A percentile compares a stretch with the other conserved stretches of the same genome.
Evolutionary conservation across 768 basidiomycete species (phyloP).

Genomic region (Goffeauzyma gilvescens): DNA sequence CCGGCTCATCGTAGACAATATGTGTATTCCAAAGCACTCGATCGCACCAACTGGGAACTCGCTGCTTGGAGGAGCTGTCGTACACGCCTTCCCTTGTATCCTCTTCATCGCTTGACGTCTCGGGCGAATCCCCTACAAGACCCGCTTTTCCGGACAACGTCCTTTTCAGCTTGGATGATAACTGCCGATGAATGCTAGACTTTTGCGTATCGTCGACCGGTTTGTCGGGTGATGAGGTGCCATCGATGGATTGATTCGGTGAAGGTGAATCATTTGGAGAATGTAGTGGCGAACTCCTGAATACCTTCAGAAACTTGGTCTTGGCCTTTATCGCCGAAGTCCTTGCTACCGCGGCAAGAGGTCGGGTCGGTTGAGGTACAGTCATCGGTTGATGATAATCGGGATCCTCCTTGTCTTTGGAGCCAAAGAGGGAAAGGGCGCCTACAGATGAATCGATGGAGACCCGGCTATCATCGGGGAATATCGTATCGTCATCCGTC

Average conservation of each 20-base stretch:
- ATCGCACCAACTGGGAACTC: slow-evolving; percentile 33
- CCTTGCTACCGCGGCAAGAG: slow-evolving; percentile 19
- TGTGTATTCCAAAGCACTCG: slow-evolving; percentile 30
- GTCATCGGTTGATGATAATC: too few species aligned
- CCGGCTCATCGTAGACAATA: slow-evolving; percentile 7
- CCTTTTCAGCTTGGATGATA: slow-evolving; percentile 6
- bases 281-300: too few species aligned
- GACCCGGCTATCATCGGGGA: slow-evolving; percentile 31
- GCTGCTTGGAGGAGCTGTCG: slow-evolving; percentile 30
- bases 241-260: neutral
- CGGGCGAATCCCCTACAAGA: slow-evolving; percentile 1
- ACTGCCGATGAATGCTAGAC: slow-evolving; percentile 2
- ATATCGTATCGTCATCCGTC: slow-evolving; percentile 36
- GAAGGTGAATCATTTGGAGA: too few species aligned
- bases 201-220: too few species aligned
- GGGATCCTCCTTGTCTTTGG: too few species aligned
- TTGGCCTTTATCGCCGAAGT: slow-evolving; percentile 24
- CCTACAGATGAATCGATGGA: slow-evolving; percentile 14
- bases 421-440: too few species aligned
- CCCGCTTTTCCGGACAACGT: slow-evolving; percentile 3
- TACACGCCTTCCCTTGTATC: slow-evolving; percentile 29
- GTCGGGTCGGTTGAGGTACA: slow-evolving; percentile 7
- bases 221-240: neutral
- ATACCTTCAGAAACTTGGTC: slow-evolving; percentile 24
- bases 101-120: slow-evolving; percentile 8